Evolutionary conservation across 139 green algal species (phyloP).

Genomic region (Tetratostichococcus sp.): DNA sequence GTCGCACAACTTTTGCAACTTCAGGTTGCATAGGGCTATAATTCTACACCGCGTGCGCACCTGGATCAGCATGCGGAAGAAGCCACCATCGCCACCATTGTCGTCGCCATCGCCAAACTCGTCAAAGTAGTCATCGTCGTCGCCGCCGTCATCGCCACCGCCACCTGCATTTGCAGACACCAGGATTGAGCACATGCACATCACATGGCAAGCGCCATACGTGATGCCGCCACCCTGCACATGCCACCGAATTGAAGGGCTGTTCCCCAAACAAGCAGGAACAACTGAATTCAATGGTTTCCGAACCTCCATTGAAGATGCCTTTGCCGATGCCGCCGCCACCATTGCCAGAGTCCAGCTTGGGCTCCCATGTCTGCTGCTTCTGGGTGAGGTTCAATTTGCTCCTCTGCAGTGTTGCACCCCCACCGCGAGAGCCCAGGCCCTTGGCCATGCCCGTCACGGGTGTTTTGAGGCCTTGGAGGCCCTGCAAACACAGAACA

Average conservation of each 20-base stretch:
- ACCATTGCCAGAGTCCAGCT: slow-evolving; percentile 75
- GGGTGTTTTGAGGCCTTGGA: slow-evolving; percentile 24
- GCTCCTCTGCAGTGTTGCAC: slow-evolving; percentile 43
- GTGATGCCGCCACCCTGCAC: no score
- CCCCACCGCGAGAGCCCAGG: slow-evolving; percentile 32
- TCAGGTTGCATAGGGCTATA: no score
- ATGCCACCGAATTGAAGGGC: no score
- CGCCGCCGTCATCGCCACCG: slow-evolving; percentile 64
- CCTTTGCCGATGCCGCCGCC: slow-evolving; percentile 81
- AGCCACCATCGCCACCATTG: slow-evolving; percentile 63
- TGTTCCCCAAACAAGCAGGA: neutral
- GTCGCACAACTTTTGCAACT: no score
- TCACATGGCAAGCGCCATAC: no score
- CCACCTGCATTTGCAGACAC: no score
- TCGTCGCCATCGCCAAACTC: slow-evolving; percentile 77
- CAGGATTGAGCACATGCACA: no score
- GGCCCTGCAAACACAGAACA: neutral
- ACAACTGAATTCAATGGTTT: no score
- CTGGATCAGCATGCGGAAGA: slow-evolving; percentile 47
- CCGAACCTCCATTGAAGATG: slow-evolving; percentile 86
- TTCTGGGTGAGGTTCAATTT: slow-evolving; percentile 53
- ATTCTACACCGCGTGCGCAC: no score
- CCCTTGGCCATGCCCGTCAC: slow-evolving; percentile 44
- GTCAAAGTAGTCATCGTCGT: slow-evolving; percentile 93
- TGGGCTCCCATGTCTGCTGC: slow-evolving; percentile 27